Conservation (phyloP, 257 asterid species). For the Apocynum venetum region DNA sequence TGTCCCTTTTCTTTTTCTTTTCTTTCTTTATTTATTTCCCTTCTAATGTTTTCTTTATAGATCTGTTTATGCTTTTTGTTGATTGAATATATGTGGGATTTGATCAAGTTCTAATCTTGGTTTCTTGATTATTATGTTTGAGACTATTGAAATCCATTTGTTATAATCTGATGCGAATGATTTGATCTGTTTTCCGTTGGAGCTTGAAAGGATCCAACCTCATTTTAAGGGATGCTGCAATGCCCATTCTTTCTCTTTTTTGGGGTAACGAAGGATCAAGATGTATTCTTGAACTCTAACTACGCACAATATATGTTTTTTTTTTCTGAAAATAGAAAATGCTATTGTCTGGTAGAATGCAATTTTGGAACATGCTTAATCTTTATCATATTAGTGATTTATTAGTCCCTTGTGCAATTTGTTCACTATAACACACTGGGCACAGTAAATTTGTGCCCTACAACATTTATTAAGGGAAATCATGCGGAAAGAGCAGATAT, state of each 20-base stretch:
- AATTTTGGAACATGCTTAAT: neutral
- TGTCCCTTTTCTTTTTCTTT: neutral
- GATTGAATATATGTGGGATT: neutral
- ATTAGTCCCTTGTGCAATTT: neutral
- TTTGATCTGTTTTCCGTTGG: neutral
- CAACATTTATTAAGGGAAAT: neutral
- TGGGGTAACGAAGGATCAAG: neutral
- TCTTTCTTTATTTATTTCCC: neutral
- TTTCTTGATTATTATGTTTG: neutral
- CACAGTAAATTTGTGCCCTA: neutral
- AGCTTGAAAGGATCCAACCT: neutral
- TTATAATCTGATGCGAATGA: neutral
- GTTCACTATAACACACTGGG: neutral
- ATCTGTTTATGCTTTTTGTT: constrained; percentile 3
- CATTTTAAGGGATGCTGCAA: neutral
- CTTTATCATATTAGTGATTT: neutral
- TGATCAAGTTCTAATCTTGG: neutral
- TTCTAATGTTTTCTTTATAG: neutral
- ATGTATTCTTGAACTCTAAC: neutral
- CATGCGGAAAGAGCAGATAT: neutral
- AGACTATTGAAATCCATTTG: neutral
- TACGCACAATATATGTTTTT: neutral
- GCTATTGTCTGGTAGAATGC: neutral
- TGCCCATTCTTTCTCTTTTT: neutral
- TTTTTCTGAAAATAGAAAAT: neutral